Evolutionary conservation across 2,329 filamentous ascomycete species (phyloP).

Genomic region (Fusarium hainanense): DNA sequence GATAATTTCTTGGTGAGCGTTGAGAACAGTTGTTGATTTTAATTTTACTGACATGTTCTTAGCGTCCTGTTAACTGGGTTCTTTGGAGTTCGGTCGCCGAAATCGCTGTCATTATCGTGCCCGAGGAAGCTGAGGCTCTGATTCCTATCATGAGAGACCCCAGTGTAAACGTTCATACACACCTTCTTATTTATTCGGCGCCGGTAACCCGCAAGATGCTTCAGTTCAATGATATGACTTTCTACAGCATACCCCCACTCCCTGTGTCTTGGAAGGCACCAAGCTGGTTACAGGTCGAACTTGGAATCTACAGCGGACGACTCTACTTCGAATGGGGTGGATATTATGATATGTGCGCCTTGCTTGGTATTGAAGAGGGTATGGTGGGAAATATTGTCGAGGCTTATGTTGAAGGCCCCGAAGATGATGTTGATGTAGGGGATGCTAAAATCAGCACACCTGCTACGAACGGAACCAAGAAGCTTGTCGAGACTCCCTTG

Average conservation of each 20-base stretch:
- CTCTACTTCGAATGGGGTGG: conserved; percentile 69
- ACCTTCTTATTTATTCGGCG: conserved; percentile 66
- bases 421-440: background rate
- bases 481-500: conserved; percentile 48
- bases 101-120: conserved; percentile 66
- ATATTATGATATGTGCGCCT: conserved; percentile 49
- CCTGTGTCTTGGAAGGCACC: conserved; percentile 59
- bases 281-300: conserved; percentile 64
- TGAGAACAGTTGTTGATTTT: background rate
- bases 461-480: background rate
- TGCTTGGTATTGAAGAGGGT: conserved; percentile 48
- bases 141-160: conserved; percentile 56
- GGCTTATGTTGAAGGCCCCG: background rate
- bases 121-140: conserved; percentile 69
- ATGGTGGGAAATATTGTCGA: background rate
- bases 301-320: conserved; percentile 70
- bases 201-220: conserved; percentile 63
- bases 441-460: background rate
- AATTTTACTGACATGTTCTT: conserved; percentile 20
- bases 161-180: conserved; percentile 7
- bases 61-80: conserved; percentile 68
- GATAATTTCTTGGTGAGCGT: conserved; percentile 42
- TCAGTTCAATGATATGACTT: conserved; percentile 66
- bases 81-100: conserved; percentile 62
- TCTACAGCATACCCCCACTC: conserved; percentile 63